Evolutionary conservation across 305 asterid genomes (phyloP).

Genomic region (Solanum hybrid): DNA sequence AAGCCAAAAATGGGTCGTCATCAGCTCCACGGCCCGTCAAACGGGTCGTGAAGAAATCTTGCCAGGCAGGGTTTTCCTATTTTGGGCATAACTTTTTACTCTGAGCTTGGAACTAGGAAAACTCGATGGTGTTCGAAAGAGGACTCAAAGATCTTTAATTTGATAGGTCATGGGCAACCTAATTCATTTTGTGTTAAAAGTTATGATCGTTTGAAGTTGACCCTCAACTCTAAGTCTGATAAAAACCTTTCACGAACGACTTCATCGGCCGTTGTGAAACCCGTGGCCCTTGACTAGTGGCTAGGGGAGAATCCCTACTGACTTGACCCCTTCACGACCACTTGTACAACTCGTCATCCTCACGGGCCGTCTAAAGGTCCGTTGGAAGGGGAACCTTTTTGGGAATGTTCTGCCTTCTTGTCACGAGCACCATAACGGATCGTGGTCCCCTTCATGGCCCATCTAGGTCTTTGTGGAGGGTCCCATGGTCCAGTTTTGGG

Average conservation of each 20-base stretch:
- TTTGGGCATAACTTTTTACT: background rate
- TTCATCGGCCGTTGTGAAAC: background rate
- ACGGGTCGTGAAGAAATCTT: background rate
- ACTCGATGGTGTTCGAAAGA: background rate
- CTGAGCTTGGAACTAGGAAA: background rate
- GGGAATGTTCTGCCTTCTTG: background rate
- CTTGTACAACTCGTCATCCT: background rate
- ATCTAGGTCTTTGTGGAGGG: background rate
- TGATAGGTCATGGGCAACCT: background rate
- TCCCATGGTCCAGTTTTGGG: background rate
- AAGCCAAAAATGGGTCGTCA: background rate
- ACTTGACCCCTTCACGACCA: background rate
- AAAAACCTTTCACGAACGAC: background rate
- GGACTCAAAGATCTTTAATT: background rate
- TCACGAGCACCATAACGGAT: background rate
- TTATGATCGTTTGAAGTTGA: background rate
- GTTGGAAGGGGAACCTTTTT: background rate
- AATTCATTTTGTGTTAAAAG: background rate
- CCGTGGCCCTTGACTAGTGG: background rate
- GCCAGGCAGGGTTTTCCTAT: background rate
- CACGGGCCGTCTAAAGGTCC: background rate
- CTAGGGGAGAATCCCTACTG: background rate
- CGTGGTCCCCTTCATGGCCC: background rate
- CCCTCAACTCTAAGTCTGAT: background rate
- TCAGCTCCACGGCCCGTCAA: background rate